Evolutionary conservation across 495 filamentous ascomycete genomes (phyloP).

Genomic region (Xylaria telfairii): DNA sequence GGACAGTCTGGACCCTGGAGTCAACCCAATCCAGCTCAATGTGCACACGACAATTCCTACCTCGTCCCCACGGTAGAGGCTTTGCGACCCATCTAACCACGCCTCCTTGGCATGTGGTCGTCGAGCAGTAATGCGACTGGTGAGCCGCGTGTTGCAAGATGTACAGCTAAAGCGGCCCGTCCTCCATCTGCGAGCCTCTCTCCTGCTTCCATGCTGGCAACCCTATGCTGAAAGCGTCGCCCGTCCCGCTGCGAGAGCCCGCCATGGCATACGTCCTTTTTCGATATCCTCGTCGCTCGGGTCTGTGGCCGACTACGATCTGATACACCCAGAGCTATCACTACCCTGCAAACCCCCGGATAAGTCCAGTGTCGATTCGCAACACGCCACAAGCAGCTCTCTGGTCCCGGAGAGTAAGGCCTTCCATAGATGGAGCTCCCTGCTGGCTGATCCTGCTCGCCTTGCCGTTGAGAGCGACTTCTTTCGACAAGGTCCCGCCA

Average conservation of each 20-base stretch:
- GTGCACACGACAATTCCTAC: conserved; percentile 2
- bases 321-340: conserved; percentile 20
- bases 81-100: neutral
- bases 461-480: conserved; percentile 59
- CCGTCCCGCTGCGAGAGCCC: neutral
- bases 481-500: conserved; percentile 38
- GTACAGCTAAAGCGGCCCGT: conserved; percentile 33
- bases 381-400: conserved; percentile 6
- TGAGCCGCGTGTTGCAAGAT: conserved; percentile 35
- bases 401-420: conserved; percentile 30
- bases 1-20: too few species aligned
- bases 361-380: neutral
- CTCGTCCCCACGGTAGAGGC: neutral
- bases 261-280: neutral
- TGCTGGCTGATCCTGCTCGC: conserved; percentile 36
- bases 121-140: conserved; percentile 41
- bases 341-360: neutral
- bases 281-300: neutral
- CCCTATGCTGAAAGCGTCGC: neutral
- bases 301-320: conserved; percentile 12
- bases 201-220: conserved; percentile 18
- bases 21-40: conserved; percentile 2
- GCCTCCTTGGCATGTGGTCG: conserved; percentile 29
- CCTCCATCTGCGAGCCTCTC: conserved; percentile 27
- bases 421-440: conserved; percentile 32